These are phyloP conservation scores for Geranomyces michiganensis DNA, from an alignment of 192 early-diverging fungal species.

Conservation along the genomic window DNA sequence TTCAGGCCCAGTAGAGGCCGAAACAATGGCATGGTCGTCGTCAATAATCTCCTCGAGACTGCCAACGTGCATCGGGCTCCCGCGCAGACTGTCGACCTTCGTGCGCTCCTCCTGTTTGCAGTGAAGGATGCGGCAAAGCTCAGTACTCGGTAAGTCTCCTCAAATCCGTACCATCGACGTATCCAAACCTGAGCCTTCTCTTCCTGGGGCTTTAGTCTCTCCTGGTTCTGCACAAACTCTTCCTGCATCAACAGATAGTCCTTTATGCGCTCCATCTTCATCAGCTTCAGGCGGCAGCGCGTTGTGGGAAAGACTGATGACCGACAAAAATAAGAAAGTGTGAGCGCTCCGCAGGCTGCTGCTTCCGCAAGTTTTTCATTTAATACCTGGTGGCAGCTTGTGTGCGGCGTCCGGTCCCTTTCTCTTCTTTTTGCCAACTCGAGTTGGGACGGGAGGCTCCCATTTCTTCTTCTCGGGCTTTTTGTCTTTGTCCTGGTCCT, in stretches of 20 bases:
- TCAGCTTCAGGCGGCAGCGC: constrained; percentile 93
- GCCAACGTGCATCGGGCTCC: constrained; percentile 96
- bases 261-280: constrained; percentile 98
- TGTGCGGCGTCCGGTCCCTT: constrained; percentile 86
- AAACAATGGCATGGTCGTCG: constrained; percentile 98
- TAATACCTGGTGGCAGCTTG: constrained; percentile 86
- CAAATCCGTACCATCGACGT: not conserved
- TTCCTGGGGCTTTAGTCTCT: constrained; percentile 94
- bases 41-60: constrained; percentile 99
- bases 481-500: constrained; percentile 48
- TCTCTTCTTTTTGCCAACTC: constrained; percentile 97
- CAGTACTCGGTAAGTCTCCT: no score
- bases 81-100: constrained; percentile 92
- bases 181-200: constrained; percentile 70
- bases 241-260: constrained; percentile 98
- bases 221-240: constrained; percentile 99
- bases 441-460: constrained; percentile 98
- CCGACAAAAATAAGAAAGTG: not conserved
- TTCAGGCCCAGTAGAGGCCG: constrained; percentile 86
- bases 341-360: no score
- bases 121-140: constrained; percentile 15
- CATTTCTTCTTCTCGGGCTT: constrained; percentile 91
- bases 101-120: constrained; percentile 82
- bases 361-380: no score
- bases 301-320: constrained; percentile 91